These are phyloP conservation scores for Ilyonectria sp. DNA, from an alignment of 2,329 filamentous ascomycete species.

Conservation along the genomic window DNA sequence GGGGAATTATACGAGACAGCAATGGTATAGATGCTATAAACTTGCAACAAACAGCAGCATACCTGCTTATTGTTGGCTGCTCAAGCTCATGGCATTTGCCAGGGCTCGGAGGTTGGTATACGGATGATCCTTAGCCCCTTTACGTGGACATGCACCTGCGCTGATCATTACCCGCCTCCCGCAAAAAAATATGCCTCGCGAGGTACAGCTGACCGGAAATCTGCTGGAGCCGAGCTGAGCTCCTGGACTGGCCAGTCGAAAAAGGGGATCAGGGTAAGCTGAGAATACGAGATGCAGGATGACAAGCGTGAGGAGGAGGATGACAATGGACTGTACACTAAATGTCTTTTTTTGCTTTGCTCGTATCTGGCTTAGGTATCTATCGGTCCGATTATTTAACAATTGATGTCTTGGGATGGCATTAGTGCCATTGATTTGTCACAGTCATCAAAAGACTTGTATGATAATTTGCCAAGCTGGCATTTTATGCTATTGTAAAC, in stretches of 20 bases:
- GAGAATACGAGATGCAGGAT: neutral
- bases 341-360: neutral
- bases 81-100: too few relatives aligned
- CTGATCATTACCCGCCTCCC: too few relatives aligned
- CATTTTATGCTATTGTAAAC: neutral
- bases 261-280: neutral
- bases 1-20: too few relatives aligned
- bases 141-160: too few relatives aligned
- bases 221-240: neutral
- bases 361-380: slow-evolving; percentile 12
- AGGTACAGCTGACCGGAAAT: too few relatives aligned
- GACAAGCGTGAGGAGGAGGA: neutral
- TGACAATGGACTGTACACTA: neutral
- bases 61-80: too few relatives aligned
- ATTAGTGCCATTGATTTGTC: neutral
- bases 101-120: too few relatives aligned
- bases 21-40: too few relatives aligned
- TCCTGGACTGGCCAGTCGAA: neutral
- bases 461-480: neutral
- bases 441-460: neutral
- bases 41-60: too few relatives aligned
- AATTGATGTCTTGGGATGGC: neutral
- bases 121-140: too few relatives aligned
- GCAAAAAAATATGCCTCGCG: too few relatives aligned
- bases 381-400: neutral